Evolutionary conservation across 768 basidiomycete genomes (phyloP).

Genomic region (Mycena alexandri): DNA sequence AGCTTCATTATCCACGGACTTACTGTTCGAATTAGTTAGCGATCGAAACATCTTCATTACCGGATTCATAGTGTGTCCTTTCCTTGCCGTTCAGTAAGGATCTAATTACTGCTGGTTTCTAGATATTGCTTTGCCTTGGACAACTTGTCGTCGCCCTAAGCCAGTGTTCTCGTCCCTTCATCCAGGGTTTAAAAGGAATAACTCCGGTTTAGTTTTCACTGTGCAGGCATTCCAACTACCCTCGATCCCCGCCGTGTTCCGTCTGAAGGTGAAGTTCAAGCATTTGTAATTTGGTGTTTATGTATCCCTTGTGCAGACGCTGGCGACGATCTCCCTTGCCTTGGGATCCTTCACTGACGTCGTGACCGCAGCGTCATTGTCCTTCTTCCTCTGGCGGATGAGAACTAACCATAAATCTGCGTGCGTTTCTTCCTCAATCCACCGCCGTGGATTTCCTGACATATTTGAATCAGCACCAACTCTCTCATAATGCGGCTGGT

Average conservation of each 20-base stretch:
- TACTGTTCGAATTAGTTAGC: slow-evolving; percentile 59
- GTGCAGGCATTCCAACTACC: slow-evolving; percentile 60
- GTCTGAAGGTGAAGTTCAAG: slow-evolving; percentile 55
- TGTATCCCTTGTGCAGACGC: background rate
- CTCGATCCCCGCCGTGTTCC: slow-evolving; percentile 55
- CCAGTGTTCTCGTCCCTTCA: slow-evolving; percentile 36
- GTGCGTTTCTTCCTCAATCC: slow-evolving; percentile 46
- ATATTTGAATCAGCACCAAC: slow-evolving; percentile 59
- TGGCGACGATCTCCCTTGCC: background rate
- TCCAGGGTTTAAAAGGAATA: background rate
- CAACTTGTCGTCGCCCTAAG: slow-evolving; percentile 66
- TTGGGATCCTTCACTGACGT: background rate
- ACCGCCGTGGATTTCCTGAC: background rate
- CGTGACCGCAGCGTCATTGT: background rate
- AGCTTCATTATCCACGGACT: no score
- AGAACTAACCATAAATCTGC: slow-evolving; percentile 61
- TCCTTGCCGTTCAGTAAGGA: background rate
- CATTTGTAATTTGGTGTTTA: slow-evolving; percentile 19
- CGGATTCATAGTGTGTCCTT: slow-evolving; percentile 63
- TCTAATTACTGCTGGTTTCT: background rate
- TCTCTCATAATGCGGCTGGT: slow-evolving; percentile 69
- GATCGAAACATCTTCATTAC: slow-evolving; percentile 66
- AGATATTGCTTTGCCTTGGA: slow-evolving; percentile 62
- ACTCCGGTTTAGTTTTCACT: slow-evolving; percentile 54
- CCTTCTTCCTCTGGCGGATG: slow-evolving; percentile 52